Percentiles rank a stretch among this genome's conserved stretches.
phyloP scores from a whole-genome alignment of 257 asterid genomes.

The Penstemon newberryi region DNA sequence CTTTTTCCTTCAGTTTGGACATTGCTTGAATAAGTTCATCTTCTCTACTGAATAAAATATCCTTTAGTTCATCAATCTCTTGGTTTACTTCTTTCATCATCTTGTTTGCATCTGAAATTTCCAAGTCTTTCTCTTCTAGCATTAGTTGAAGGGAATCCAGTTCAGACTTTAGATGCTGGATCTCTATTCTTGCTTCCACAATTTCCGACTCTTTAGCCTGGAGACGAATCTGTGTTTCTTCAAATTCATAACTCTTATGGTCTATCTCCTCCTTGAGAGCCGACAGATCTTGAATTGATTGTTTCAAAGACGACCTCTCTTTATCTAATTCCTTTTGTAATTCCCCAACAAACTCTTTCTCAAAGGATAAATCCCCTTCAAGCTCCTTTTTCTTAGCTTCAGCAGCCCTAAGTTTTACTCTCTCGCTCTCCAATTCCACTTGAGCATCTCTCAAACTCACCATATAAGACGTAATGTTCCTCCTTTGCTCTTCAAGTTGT shows the following conservation, averaged over 20 bases:
- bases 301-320: slow-evolving; percentile 52
- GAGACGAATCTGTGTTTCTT: slow-evolving; percentile 51
- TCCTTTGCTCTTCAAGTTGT: slow-evolving; percentile 68
- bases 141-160: slow-evolving; percentile 57
- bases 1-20: slow-evolving; percentile 61
- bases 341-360: slow-evolving; percentile 55
- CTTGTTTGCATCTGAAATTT: slow-evolving; percentile 51
- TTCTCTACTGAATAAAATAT: slow-evolving; percentile 49
- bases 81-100: slow-evolving; percentile 50
- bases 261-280: slow-evolving; percentile 57
- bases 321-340: slow-evolving; percentile 54
- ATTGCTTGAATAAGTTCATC: slow-evolving; percentile 53
- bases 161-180: slow-evolving; percentile 59
- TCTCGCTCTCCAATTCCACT: slow-evolving; percentile 71
- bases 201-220: slow-evolving; percentile 69
- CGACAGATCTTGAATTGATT: slow-evolving; percentile 44
- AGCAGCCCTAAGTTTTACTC: slow-evolving; percentile 51
- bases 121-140: slow-evolving; percentile 59
- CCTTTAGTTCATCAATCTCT: slow-evolving; percentile 55
- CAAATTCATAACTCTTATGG: slow-evolving; percentile 49
- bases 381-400: slow-evolving; percentile 72
- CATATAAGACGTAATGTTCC: slow-evolving; percentile 53
- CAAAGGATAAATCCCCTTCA: slow-evolving; percentile 57
- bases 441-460: slow-evolving; percentile 62
- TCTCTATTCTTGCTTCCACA: slow-evolving; percentile 71